Base-by-base conservation (phyloP, 1,284 basidiomycete genomes). In the Boletus semigastroideus region DNA sequence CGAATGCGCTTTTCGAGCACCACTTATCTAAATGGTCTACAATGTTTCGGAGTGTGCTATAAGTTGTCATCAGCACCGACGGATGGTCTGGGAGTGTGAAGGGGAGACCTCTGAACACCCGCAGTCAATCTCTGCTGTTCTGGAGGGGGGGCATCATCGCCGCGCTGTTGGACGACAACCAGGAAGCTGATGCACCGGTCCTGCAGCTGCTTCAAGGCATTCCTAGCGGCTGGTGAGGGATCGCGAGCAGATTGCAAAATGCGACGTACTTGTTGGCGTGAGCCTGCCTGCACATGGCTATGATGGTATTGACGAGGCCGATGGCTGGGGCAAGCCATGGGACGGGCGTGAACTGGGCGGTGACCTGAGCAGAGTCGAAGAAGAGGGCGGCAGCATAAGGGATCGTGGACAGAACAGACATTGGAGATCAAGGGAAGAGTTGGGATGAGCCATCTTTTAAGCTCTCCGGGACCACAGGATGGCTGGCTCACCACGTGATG, bases 221-320 rank as follows among this genome's bases (percentile, higher is more conserved):
- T 58, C 49, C 75, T 77, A 40, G 28, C 31, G 19, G 25, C 31
- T 10, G 27, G 52, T 58, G 11, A 64, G 56, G 39, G 20, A 42
- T 42, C 19, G 30, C 28, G 10, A 27, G 11, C 13, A 36, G 40
- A 42, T 22, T 28, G 34, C 31, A 39, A 8, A 45, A 25, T 30
- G n/a, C 17, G 30, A 47, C 63, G 17, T 55, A 74, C 79, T 71
- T 74, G 61, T 82, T 82, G 1, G 68, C 64, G 2, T 66, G 53
- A n/a, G 80, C 76, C 55, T 77, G 74, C 43, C 74, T 71, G 58
- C 78, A 75, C 40, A 78, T 68, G 46, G 73, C 53, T 20, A 80
- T 63, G 34, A 80, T 75, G 22, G 57, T 66, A 38, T 71, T 71
- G 8, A 79, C 57, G 2, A 73, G 48, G 12, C 73, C 74, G 27